Evolutionary conservation across 805 yeast genomes (phyloP).

Genomic region (Brettanomyces custersianus): DNA sequence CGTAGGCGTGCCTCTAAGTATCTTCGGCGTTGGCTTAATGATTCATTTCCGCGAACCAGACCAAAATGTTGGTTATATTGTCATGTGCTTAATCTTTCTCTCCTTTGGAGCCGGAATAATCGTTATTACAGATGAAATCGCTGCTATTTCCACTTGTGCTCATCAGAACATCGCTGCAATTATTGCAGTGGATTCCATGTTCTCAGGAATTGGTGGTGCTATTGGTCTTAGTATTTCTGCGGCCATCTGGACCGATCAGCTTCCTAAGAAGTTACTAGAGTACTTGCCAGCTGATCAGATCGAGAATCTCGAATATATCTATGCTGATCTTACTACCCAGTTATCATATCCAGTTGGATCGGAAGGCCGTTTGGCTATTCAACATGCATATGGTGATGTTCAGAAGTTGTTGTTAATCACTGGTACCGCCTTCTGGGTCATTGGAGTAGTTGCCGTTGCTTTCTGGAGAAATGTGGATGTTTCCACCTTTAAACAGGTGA

Average conservation of each 20-base stretch:
- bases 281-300: conserved; percentile 18
- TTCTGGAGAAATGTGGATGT: conserved; percentile 21
- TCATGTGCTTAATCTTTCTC: conserved; percentile 26
- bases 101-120: conserved; percentile 34
- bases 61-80: conserved; percentile 14
- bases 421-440: background rate
- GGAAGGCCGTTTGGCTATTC: conserved; percentile 1
- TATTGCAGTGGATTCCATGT: conserved; percentile 27
- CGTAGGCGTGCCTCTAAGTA: conserved; percentile 15
- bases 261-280: conserved; percentile 17
- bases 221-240: conserved; percentile 32
- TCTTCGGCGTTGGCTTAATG: conserved; percentile 19
- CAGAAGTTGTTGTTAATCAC: background rate
- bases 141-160: conserved; percentile 31
- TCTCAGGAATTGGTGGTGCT: conserved; percentile 29
- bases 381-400: background rate
- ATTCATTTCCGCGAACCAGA: conserved; percentile 18
- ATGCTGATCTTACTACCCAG: conserved; percentile 11
- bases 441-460: conserved; percentile 15
- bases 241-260: conserved; percentile 27
- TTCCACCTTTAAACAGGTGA: conserved; percentile 15
- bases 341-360: conserved; percentile 18
- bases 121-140: conserved; percentile 22
- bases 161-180: conserved; percentile 33
- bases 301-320: background rate